Evolutionary conservation across 1,139 yeast species (phyloP).

Genomic region (Lipomyces yarrowii): DNA sequence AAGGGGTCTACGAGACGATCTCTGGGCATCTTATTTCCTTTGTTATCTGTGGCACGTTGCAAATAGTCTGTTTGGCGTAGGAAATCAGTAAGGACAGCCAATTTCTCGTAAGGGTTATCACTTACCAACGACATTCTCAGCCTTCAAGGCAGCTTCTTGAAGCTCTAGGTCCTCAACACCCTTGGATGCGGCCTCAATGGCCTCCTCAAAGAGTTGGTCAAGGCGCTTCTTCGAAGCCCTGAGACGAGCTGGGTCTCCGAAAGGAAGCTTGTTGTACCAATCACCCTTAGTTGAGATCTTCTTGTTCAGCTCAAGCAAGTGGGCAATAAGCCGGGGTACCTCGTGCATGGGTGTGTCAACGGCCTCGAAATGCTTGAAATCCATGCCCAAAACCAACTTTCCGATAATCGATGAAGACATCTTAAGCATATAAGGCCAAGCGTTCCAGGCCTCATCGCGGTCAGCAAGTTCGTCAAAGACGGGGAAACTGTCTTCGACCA

Average conservation of each 20-base stretch:
- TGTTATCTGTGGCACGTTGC: not conserved
- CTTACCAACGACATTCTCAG: not conserved
- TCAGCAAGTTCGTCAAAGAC: not conserved
- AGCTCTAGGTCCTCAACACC: not conserved
- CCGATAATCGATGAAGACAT: not conserved
- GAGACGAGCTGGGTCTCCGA: not conserved
- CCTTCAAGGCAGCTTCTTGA: not conserved
- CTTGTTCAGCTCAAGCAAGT: not conserved
- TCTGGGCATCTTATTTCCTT: not conserved
- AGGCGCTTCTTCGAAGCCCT: not conserved
- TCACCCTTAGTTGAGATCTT: not conserved
- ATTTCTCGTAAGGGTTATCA: not conserved
- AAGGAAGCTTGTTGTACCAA: not conserved
- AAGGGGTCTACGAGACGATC: not conserved
- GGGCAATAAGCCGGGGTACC: not conserved
- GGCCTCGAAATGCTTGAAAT: not conserved
- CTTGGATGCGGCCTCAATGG: not conserved
- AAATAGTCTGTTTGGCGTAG: not conserved
- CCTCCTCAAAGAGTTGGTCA: not conserved
- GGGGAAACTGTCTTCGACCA: not conserved
- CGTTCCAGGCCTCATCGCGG: not conserved
- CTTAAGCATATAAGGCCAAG: not conserved
- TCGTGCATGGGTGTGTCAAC: not conserved
- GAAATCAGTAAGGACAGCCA: not conserved
- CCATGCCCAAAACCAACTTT: not conserved